These are phyloP conservation scores for Heimioporus sp. DNA, from an alignment of 768 basidiomycete genomes.

Conservation along the genomic window DNA sequence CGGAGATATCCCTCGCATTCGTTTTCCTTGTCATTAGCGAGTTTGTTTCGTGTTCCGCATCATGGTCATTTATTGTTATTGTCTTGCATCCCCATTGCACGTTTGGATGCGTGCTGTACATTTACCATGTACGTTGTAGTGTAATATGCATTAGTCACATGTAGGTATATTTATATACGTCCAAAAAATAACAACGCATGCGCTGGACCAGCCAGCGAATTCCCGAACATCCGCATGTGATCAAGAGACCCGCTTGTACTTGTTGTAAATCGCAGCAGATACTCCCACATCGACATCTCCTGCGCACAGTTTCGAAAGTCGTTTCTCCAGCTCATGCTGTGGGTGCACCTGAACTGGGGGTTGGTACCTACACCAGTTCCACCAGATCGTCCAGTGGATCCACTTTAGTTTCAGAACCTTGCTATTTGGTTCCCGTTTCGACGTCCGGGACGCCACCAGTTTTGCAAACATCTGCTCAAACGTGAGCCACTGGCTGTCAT, in stretches of 20 bases:
- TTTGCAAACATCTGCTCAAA: slow-evolving; percentile 26
- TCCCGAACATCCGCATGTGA: no score
- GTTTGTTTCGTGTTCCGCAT: slow-evolving; percentile 6
- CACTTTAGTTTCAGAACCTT: slow-evolving; percentile 28
- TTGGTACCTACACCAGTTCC: slow-evolving; percentile 25
- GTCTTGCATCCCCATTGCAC: slow-evolving; percentile 2
- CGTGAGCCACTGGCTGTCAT: slow-evolving; percentile 24
- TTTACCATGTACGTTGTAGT: slow-evolving; percentile 5
- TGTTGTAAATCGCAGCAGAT: slow-evolving; percentile 29
- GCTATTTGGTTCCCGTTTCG: slow-evolving; percentile 19
- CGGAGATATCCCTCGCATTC: slow-evolving; percentile 21
- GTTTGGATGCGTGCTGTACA: not conserved
- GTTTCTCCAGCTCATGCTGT: slow-evolving; percentile 23
- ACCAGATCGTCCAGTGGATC: slow-evolving; percentile 34
- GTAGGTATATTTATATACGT: slow-evolving; percentile 17
- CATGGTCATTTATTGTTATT: not conserved
- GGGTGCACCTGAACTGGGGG: slow-evolving; percentile 19
- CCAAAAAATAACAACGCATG: not conserved
- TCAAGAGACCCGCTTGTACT: slow-evolving; percentile 31
- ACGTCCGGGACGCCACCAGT: slow-evolving; percentile 26
- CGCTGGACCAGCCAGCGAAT: slow-evolving; percentile 13
- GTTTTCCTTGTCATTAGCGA: slow-evolving; percentile 10
- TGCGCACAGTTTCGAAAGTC: slow-evolving; percentile 20
- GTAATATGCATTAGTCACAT: slow-evolving; percentile 17
- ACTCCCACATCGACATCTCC: slow-evolving; percentile 30